Evolutionary conservation across 2,329 filamentous ascomycete genomes (phyloP), one percentile per base, ranked within the genome.

Genomic region (Clarireedia homoeocarpa): DNA sequence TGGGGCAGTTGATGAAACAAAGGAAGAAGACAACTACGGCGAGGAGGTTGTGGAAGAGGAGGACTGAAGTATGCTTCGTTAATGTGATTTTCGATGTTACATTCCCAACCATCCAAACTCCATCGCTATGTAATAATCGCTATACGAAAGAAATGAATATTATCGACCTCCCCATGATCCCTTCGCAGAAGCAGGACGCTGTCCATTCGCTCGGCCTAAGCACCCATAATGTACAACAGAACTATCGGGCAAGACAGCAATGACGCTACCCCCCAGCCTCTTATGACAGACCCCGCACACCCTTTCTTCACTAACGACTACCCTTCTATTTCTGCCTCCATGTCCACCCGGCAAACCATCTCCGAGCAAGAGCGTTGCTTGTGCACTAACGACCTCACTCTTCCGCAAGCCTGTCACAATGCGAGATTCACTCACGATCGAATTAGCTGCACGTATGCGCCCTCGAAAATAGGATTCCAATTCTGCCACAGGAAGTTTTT

Each of bases 271-370:
- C 1, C 91, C 92, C 62, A 99, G 81, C 62, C 94, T 78, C 77
- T 96, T 97, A 71, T 96, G 88, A 70, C 94, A 99, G 15, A 95
- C 89, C 12, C 88, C 85, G 70, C 94, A 99, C 54, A 96, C 86
- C 51, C 89, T 78, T 68, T 97, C 92, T 65, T 99, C 92, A 9
- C 81, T 83, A 51, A 99, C 84, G 20, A 90, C 82, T 10, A 96
- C 91, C 62, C 89, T 80, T 39, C 82, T 72, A 64, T 81, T 85
- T 65, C 82, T 73, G 1, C 80, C 81, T 48, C 74, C 75, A 59
- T 80, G 78, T 0, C 76, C 76, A 26, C 74, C 73, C 1, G 73
- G 71, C n/a, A 74, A 62, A 12, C 82, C 79, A 57, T 89, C 84
- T 2, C 91, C 92, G 1, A 96, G 77, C 47, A 89, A 74, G 51